Evolutionary conservation across 1,284 basidiomycete species (phyloP).

Genomic region (Veloboletus limbatus): DNA sequence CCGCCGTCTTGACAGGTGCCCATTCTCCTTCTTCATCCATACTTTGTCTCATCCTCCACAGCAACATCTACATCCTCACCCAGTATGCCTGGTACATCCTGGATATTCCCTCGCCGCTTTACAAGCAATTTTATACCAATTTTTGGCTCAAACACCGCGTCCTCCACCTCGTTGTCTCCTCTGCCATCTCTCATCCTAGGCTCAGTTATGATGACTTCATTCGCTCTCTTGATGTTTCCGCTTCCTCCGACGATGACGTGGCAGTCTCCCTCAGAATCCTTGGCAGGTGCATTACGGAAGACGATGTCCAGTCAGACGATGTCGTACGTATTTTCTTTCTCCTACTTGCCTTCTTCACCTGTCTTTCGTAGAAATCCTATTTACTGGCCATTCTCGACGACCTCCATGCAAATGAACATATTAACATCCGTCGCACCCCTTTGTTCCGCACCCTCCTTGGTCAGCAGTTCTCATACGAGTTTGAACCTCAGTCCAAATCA

Average conservation of each 20-base stretch:
- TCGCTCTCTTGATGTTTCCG: conserved; percentile 31
- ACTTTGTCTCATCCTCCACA: conserved; percentile 16
- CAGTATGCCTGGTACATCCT: conserved; percentile 63
- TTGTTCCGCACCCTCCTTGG: conserved; percentile 32
- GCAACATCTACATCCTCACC: conserved; percentile 43
- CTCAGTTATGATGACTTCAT: conserved; percentile 41
- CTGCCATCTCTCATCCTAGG: conserved; percentile 33
- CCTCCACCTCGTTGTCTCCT: conserved; percentile 44
- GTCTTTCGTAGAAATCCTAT: conserved; percentile 37
- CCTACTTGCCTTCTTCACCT: conserved; percentile 3
- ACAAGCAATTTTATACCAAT: conserved; percentile 40
- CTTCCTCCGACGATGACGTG: conserved; percentile 23
- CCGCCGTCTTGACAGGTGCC: conserved; percentile 40
- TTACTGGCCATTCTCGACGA: conserved; percentile 36
- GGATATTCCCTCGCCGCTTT: conserved; percentile 42
- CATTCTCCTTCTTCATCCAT: neutral
- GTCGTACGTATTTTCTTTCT: conserved; percentile 36
- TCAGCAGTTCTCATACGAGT: conserved; percentile 24
- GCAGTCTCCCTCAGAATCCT: conserved; percentile 28
- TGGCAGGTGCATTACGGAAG: conserved; percentile 31
- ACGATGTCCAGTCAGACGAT: conserved; percentile 43
- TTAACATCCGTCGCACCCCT: conserved; percentile 37
- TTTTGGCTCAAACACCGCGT: conserved; percentile 51
- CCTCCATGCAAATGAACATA: conserved; percentile 30
- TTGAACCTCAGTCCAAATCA: conserved; percentile 9